Evolutionary conservation across 352 stramenopile genomes (phyloP), one percentile per base, ranked within the genome.

Genomic region (Pythium biforme): DNA sequence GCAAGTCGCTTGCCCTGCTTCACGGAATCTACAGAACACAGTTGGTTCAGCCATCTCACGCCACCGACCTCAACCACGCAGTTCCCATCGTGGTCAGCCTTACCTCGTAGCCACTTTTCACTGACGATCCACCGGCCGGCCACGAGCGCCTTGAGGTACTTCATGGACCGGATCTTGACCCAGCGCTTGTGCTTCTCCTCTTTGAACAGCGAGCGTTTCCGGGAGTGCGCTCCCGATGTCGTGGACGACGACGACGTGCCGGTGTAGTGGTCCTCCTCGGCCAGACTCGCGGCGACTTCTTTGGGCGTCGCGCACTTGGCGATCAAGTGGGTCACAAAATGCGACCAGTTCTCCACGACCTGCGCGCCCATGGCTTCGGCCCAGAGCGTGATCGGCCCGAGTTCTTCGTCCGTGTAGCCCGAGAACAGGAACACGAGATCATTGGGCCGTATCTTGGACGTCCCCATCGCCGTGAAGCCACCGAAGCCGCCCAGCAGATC

Each of bases 131-230:
- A 95, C 26, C 84, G 80, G 10, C 86, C 86, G 15, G 70, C 79
- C 31, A 86, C 75, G 9, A 95, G 74, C 50, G 81, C 86, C 55
- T 94, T 94, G 23, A 95, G 73, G 31, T 94, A 95, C 59, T 95
- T 95, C 40, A 95, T 72, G 26, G 86, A 94, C 17, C 86, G 77
- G 45, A 90, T 90, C 64, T 90, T 92, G 23, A 92, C 86, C 84
- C 85, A 95, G 25, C 79, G 77, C 50, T 73, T 71, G 29, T 75
- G 41, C 1, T 34, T 67, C n/a, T 69, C 46, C 4, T 81, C 71
- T 15, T 68, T 68, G 43, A 89, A 89, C 15, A 86, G 46, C 33
- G 80, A 70, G 3, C 74, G 72, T 57, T 92, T 90, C 1, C 66
- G 59, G 22, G 62, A 34, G n/a, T 53, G 27, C 3, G 17, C 39